phyloP scores from a whole-genome alignment of 176 grass and related monocot genomes.

The bread wheat (Triticum aestivum) region IWGSC_CS_RefSeq_v2.1 NC_057799.1:376270756-376271255 shows the following conservation, averaged over 20 bases:
- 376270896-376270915: background rate
- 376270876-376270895: constrained; percentile 31
- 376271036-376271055: background rate
- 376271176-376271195: background rate
- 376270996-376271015: constrained; percentile 5
- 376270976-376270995: background rate
- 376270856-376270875: background rate
- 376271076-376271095: too few species aligned
- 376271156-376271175: constrained; percentile 7
- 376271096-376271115: background rate
- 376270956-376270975: background rate
- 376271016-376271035: constrained; percentile 4
- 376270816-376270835: background rate
- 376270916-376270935: constrained; percentile 25
- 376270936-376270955: background rate
- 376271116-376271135: constrained; percentile 25
- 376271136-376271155: background rate
- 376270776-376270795: background rate
- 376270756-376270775: constrained; percentile 4
- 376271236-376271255: background rate
- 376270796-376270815: constrained; percentile 36
- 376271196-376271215: background rate
- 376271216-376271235: constrained; percentile 1
- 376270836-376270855: background rate
- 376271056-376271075: too few species aligned